phyloP scores from a whole-genome alignment of 2,329 filamentous ascomycete genomes.

The Chrysosporium keratinophilum region DNA sequence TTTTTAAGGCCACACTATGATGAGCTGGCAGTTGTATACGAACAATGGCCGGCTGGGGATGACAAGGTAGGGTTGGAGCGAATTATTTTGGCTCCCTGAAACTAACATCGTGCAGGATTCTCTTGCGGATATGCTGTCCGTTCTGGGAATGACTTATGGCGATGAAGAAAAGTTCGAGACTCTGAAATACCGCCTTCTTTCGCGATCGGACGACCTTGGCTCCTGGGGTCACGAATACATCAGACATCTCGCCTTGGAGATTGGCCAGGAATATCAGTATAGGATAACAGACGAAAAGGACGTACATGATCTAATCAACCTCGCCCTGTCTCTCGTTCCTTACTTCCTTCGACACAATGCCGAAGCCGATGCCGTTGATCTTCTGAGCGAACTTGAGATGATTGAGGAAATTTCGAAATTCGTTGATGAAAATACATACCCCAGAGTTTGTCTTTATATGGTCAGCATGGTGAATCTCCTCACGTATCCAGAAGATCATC shows the following conservation, averaged over 20 bases:
- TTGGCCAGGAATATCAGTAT: constrained; percentile 87
- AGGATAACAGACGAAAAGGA: constrained; percentile 76
- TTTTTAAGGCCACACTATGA: constrained; percentile 96
- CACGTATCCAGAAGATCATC: constrained; percentile 94
- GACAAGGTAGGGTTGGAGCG: constrained; percentile 56
- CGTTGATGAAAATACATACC: constrained; percentile 87
- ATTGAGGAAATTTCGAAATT: constrained; percentile 84
- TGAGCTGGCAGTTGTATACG: constrained; percentile 74
- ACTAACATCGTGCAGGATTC: constrained; percentile 43
- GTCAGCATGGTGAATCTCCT: constrained; percentile 97
- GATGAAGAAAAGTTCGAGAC: constrained; percentile 94
- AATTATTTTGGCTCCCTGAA: constrained; percentile 3
- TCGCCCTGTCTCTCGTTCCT: constrained; percentile 75
- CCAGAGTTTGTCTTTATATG: constrained; percentile 92
- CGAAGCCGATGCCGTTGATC: constrained; percentile 92
- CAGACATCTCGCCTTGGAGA: constrained; percentile 86
- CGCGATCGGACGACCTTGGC: constrained; percentile 81
- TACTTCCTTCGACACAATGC: constrained; percentile 96
- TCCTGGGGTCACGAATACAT: constrained; percentile 99
- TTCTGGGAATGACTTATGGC: constrained; percentile 97
- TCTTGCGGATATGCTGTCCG: constrained; percentile 88
- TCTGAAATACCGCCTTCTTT: constrained; percentile 84
- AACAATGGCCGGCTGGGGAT: constrained; percentile 72
- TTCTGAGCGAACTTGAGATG: constrained; percentile 94
- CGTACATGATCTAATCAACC: constrained; percentile 71